Evolutionary conservation across 768 basidiomycete genomes (phyloP).

Genomic region (Hypsizygus marmoreus): DNA sequence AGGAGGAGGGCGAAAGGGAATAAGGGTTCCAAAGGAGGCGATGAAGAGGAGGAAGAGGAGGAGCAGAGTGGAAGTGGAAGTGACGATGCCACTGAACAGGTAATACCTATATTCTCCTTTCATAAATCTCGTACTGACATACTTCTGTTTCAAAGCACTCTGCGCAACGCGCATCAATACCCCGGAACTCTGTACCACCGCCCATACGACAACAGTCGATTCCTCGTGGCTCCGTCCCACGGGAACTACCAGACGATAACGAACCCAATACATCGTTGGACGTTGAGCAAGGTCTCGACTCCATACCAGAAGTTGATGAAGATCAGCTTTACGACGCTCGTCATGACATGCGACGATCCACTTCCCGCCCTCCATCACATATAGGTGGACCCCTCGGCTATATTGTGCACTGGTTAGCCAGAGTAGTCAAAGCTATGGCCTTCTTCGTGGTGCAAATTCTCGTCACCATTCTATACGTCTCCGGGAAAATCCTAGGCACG

Average conservation of each 20-base stretch:
- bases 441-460: slow-evolving; percentile 31
- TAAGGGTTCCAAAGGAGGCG: slow-evolving; percentile 46
- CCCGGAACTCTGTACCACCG: slow-evolving; percentile 41
- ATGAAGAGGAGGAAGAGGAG: slow-evolving; percentile 50
- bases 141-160: slow-evolving; percentile 22
- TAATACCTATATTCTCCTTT: slow-evolving; percentile 33
- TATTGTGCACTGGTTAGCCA: slow-evolving; percentile 34
- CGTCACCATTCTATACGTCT: slow-evolving; percentile 39
- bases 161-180: slow-evolving; percentile 33
- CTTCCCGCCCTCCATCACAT: slow-evolving; percentile 34
- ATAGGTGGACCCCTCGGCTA: slow-evolving; percentile 47
- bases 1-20: slow-evolving; percentile 50
- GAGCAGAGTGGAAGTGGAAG: slow-evolving; percentile 42
- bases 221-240: slow-evolving; percentile 43
- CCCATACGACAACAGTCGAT: slow-evolving; percentile 33
- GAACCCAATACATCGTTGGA: slow-evolving; percentile 41
- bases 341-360: slow-evolving; percentile 33
- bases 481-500: slow-evolving; percentile 52
- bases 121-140: slow-evolving; percentile 2
- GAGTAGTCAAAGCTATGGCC: slow-evolving; percentile 21
- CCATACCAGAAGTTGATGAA: slow-evolving; percentile 70
- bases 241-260: slow-evolving; percentile 28
- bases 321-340: slow-evolving; percentile 29
- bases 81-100: slow-evolving; percentile 41
- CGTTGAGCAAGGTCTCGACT: slow-evolving; percentile 55